Evolutionary conservation across 148 eudicot species (phyloP).

Genomic region (Fagopyrum tataricum): DNA sequence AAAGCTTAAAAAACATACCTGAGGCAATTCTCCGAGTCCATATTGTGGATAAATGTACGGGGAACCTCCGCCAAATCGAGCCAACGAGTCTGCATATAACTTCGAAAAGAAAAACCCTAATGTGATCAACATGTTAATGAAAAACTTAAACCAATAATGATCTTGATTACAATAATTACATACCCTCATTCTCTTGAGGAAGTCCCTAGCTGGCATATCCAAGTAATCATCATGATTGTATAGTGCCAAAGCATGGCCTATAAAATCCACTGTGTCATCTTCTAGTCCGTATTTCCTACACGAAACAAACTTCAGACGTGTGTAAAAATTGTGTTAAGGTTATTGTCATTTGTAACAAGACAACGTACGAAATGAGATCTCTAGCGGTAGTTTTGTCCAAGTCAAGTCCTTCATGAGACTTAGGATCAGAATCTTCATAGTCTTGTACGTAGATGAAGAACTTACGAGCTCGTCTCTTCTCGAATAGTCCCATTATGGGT

Average conservation of each 20-base stretch:
- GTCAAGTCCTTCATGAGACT: constrained; percentile 70
- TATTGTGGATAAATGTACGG: constrained; percentile 95
- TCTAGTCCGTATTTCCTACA: constrained; percentile 76
- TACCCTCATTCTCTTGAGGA: constrained; percentile 76
- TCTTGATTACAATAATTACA: background rate
- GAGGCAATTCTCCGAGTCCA: constrained; percentile 92
- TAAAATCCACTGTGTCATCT: constrained; percentile 75
- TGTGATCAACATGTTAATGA: background rate
- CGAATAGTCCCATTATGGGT: constrained; percentile 72
- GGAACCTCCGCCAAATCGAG: constrained; percentile 88
- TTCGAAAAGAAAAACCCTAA: constrained; percentile 17
- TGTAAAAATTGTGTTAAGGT: too few species aligned
- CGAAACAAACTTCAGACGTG: background rate
- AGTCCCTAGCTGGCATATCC: constrained; percentile 67
- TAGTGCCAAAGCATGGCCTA: constrained; percentile 84
- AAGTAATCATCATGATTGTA: constrained; percentile 51
- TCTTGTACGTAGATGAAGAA: constrained; percentile 83
- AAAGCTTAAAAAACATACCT: constrained; percentile 25
- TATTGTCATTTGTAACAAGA: background rate
- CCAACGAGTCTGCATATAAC: constrained; percentile 77
- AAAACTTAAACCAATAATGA: background rate
- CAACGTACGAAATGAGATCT: constrained; percentile 54
- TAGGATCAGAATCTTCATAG: constrained; percentile 69
- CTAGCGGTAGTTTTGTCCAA: constrained; percentile 55
- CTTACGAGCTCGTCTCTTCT: constrained; percentile 72